Base-by-base conservation (phyloP, 164 flowering plant genomes). In the Platanus orientalis region DNA sequence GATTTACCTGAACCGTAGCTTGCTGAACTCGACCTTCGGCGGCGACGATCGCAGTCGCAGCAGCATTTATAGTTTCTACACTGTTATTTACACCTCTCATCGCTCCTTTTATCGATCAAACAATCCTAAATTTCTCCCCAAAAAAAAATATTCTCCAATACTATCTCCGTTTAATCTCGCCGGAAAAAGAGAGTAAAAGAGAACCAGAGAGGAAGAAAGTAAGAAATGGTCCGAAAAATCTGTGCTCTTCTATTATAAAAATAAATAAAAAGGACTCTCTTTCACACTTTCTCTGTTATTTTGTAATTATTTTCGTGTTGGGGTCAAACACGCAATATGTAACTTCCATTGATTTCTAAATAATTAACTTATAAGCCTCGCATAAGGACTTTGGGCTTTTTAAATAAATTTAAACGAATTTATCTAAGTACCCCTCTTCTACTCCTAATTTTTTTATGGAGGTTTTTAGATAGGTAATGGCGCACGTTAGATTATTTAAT, bases 21-120 rank as follows among this genome's bases (percentile, higher is more conserved):
- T 76, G 97, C 63, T 83, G 84, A 19, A 72, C 80, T 28, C 90
- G 92, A 70, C 69, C 73, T 73, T 83, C 89, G 6, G 83, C 84
- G 0, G 88, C 60, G 12, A 86, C 85, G 78, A 93, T 87, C 75
- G 87, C 98, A 14, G 86, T 70, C 25, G 98, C 97, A 45, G 98
- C 98, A 23, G 98, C 96, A 81, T 77, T 87, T 57, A 90, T 76
- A 19, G 96, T 90, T 54, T 87, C 96, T 58, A 90, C 63, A 67
- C 88, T 73, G 68, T 63, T 77, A 72, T 80, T 77, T 24, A 62
- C 64, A 29, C 75, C 78, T 66, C 88, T 74, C 70, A 58, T 78
- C 64, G 44, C 61, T 45, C 40, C 56, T 44, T 29, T 48, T 45
- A 10, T n/a, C 58, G 28, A 23, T 39, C 40, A 19, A 32, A 56